Evolutionary conservation across 352 stramenopile species (phyloP), one percentile per base, ranked within the genome.

Genomic region (Phytophthora pistaciae): DNA sequence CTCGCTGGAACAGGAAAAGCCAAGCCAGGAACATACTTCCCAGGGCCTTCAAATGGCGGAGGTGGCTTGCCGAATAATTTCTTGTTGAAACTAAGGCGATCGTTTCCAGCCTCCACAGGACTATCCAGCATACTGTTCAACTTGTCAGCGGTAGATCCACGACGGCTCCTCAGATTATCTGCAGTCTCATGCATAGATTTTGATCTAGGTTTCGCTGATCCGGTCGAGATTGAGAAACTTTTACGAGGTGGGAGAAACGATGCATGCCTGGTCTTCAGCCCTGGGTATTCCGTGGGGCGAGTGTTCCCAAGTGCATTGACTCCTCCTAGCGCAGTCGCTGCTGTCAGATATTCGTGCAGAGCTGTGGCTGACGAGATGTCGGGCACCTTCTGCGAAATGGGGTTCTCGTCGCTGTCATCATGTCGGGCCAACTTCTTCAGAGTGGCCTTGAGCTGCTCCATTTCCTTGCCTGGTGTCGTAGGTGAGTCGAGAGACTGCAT

Each of bases 361-460:
- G 55, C 48, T 31, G 48, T 65, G 9, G 70, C 58, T 10, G 75
- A 75, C 1, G 55, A 57, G n/a, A 66, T 68, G 16, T 55, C 40
- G 2, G 50, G 55, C 36, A 40, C 40, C 57, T 71, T 71, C 14
- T 27, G 44, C 29, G 57, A 33, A 21, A 36, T 42, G 3, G 63
- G 49, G 27, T 53, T 64, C 5, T 62, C 33, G 48, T 65, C 57
- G 11, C n/a, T 59, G 7, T 78, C 72, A 62, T 84, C 68, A 21
- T 87, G 78, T 9, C 65, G 58, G 33, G 82, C 80, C 10, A 94
- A 61, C 10, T 88, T 90, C 64, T 90, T 78, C 40, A 94, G 74
- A 9, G 85, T 94, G 27, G 81, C 73, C 66, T 94, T 94, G 13
- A 94, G 68, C 21, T 92, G 74, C 48, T 90, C 78, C 77, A 94